Conservation (phyloP, 1,139 yeast genomes). For the Meyerozyma elateridarum region DNA sequence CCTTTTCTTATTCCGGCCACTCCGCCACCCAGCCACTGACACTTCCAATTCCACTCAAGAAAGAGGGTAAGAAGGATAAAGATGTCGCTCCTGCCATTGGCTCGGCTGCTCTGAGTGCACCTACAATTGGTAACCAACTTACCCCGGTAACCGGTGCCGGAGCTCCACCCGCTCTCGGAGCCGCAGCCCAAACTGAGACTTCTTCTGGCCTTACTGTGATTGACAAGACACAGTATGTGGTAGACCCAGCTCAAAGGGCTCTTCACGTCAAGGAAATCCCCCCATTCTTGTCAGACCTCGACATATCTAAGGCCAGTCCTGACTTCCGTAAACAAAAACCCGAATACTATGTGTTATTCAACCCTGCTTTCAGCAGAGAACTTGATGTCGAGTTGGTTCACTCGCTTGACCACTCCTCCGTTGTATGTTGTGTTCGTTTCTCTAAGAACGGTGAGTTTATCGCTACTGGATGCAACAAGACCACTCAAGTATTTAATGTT, state of each 20-base stretch:
- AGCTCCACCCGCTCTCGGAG: constrained; percentile 9
- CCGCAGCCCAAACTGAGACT: constrained; percentile 21
- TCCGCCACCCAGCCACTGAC: constrained; percentile 12
- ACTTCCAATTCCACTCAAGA: constrained; percentile 13
- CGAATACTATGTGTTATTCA: constrained; percentile 87
- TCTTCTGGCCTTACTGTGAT: constrained; percentile 34
- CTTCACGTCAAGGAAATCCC: constrained; percentile 73
- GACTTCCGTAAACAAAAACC: constrained; percentile 78
- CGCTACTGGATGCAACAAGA: constrained; percentile 96
- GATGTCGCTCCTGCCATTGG: not conserved
- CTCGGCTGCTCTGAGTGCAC: constrained; percentile 1
- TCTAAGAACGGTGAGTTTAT: constrained; percentile 87
- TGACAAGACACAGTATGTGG: constrained; percentile 42
- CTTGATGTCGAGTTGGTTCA: constrained; percentile 87
- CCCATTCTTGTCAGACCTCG: constrained; percentile 77
- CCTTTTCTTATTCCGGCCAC: constrained; percentile 13
- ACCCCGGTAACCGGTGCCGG: constrained; percentile 12
- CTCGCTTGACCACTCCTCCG: constrained; percentile 87
- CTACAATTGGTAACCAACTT: constrained; percentile 4
- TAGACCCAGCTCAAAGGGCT: constrained; percentile 39
- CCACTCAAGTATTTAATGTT: constrained; percentile 91
- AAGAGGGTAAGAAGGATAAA: constrained; percentile 10
- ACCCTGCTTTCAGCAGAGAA: constrained; percentile 67
- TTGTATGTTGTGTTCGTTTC: constrained; percentile 94
- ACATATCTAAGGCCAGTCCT: constrained; percentile 71